These are phyloP conservation scores for Taphrina pruni DNA, from an alignment of 1,139 yeast species.

Conservation along the genomic window DNA sequence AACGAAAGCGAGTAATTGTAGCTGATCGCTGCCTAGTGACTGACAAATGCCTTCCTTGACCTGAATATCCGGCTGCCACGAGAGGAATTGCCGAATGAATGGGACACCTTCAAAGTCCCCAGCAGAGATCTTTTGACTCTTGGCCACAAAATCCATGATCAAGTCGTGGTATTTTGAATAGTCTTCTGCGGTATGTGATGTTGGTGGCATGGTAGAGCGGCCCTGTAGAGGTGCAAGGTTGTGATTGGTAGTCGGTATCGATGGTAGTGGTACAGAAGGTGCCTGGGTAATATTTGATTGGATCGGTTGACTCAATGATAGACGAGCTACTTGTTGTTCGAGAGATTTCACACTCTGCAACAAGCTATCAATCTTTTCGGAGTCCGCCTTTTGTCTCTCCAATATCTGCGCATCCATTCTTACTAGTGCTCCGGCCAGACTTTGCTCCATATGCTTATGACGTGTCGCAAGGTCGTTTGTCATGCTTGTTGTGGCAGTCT, in stretches of 20 bases:
- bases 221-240: not conserved
- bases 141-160: constrained; percentile 23
- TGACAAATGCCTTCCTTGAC: constrained; percentile 22
- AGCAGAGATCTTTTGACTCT: constrained; percentile 16
- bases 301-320: not conserved
- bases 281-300: not conserved
- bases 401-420: constrained; percentile 25
- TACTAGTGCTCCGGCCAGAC: constrained; percentile 23
- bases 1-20: constrained; percentile 24
- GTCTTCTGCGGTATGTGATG: constrained; percentile 6
- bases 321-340: constrained; percentile 12
- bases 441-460: constrained; percentile 28
- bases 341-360: not conserved
- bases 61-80: constrained; percentile 21
- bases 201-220: not conserved
- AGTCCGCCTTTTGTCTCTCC: constrained; percentile 20
- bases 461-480: constrained; percentile 6
- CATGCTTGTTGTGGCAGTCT: constrained; percentile 8
- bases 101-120: constrained; percentile 26
- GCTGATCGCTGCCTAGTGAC: constrained; percentile 12
- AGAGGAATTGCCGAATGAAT: constrained; percentile 27
- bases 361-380: constrained; percentile 18
- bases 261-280: not conserved
- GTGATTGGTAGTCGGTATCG: constrained; percentile 4
- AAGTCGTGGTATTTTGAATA: constrained; percentile 14